Evolutionary conservation across 1,139 yeast genomes (phyloP).

Genomic region (Dujonia santamariae): DNA sequence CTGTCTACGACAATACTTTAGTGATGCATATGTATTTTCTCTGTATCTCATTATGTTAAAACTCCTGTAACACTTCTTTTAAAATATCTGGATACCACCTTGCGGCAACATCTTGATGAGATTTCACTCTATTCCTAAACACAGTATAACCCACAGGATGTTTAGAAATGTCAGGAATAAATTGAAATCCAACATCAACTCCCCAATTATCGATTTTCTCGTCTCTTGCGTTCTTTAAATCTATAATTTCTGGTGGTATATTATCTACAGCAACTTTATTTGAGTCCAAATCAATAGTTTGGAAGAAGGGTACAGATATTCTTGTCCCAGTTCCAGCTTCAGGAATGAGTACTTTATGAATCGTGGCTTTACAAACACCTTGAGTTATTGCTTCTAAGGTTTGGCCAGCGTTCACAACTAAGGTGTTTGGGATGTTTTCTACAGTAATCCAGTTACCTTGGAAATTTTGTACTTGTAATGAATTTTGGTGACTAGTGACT

Average conservation of each 20-base stretch:
- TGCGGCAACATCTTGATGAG: slow-evolving; percentile 66
- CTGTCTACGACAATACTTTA: no score
- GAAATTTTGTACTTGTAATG: slow-evolving; percentile 61
- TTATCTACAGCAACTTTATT: slow-evolving; percentile 28
- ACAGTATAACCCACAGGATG: slow-evolving; percentile 58
- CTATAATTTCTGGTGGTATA: slow-evolving; percentile 31
- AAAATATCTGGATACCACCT: slow-evolving; percentile 59
- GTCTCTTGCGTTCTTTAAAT: slow-evolving; percentile 36
- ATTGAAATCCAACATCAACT: slow-evolving; percentile 51
- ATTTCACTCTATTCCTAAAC: slow-evolving; percentile 59
- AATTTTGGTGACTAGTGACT: slow-evolving; percentile 45
- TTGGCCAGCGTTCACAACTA: slow-evolving; percentile 55
- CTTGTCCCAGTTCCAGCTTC: slow-evolving; percentile 50
- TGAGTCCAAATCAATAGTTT: slow-evolving; percentile 48
- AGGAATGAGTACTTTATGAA: slow-evolving; percentile 62
- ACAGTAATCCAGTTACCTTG: slow-evolving; percentile 63
- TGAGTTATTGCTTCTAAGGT: slow-evolving; percentile 52
- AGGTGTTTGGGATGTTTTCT: slow-evolving; percentile 38
- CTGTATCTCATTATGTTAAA: background rate
- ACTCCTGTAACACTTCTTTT: slow-evolving; percentile 22
- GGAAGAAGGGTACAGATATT: slow-evolving; percentile 53
- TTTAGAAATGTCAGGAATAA: slow-evolving; percentile 38
- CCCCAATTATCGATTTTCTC: slow-evolving; percentile 23
- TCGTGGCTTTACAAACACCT: slow-evolving; percentile 62
- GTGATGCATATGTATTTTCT: no score